Conservation (phyloP, 2,329 filamentous ascomycete species). For the Aspergillus quadricinctus region DNA sequence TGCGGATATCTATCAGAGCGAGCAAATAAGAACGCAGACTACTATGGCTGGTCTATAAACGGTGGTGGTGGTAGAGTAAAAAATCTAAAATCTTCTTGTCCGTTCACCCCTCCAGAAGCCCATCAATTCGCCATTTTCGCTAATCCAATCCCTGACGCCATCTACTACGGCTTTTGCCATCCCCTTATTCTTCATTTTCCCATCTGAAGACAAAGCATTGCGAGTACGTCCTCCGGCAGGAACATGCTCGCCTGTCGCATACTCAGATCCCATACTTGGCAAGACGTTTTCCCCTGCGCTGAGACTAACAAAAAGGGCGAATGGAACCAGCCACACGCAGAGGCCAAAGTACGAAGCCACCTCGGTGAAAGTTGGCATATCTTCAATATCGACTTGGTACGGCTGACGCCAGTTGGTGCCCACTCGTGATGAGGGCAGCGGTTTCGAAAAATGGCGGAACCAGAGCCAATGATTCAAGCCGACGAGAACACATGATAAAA, state of each 20-base stretch:
- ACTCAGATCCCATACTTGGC: conserved; percentile 82
- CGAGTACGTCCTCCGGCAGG: conserved; percentile 22
- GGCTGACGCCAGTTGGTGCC: conserved; percentile 33
- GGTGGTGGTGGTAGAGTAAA: neutral
- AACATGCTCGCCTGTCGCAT: conserved; percentile 52
- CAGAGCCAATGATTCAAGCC: conserved; percentile 89
- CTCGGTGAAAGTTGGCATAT: conserved; percentile 79
- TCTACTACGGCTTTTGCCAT: conserved; percentile 63
- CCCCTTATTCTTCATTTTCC: conserved; percentile 49
- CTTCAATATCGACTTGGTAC: conserved; percentile 40
- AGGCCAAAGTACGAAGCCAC: conserved; percentile 95
- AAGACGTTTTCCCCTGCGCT: conserved; percentile 93
- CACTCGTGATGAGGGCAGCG: conserved; percentile 36
- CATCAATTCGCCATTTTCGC: conserved; percentile 59
- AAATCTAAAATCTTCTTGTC: conserved; percentile 40
- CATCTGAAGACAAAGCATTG: conserved; percentile 23
- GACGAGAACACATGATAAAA: conserved; percentile 79
- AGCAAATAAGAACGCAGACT: neutral
- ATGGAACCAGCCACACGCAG: conserved; percentile 95
- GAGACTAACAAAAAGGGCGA: conserved; percentile 88
- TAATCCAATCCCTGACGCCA: conserved; percentile 56
- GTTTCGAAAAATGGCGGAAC: conserved; percentile 88
- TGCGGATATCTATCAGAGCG: neutral
- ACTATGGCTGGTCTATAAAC: neutral
- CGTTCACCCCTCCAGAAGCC: conserved; percentile 59